Evolutionary conservation across 164 flowering plant species (phyloP).

Genomic region (Buxus sempervirens): DNA sequence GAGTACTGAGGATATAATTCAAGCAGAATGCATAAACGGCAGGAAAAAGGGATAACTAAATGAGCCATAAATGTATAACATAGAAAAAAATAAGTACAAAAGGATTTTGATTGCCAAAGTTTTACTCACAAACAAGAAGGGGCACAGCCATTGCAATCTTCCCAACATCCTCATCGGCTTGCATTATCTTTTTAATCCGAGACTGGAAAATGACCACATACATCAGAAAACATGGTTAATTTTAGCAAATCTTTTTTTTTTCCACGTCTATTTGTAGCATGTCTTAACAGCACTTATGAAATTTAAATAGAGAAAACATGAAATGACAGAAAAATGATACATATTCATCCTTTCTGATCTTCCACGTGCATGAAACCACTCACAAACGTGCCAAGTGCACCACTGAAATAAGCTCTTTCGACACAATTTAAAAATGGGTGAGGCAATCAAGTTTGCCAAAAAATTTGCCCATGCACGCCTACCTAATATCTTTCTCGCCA

Average conservation of each 20-base stretch:
- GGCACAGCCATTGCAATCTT: constrained; percentile 91
- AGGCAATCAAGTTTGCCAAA: background rate
- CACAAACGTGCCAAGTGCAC: too few species aligned
- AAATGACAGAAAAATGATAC: too few species aligned
- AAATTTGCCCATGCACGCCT: background rate
- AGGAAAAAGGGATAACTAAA: background rate
- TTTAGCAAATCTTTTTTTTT: constrained; percentile 3
- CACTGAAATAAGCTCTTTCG: too few species aligned
- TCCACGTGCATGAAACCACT: too few species aligned
- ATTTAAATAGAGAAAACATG: too few species aligned
- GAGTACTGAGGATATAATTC: background rate
- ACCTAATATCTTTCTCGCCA: background rate
- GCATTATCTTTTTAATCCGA: constrained; percentile 87
- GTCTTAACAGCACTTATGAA: too few species aligned
- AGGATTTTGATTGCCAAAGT: background rate
- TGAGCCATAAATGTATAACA: background rate
- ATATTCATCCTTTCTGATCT: too few species aligned
- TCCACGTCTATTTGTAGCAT: too few species aligned
- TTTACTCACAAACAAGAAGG: constrained; percentile 68
- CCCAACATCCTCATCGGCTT: constrained; percentile 89
- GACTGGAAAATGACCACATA: constrained; percentile 39
- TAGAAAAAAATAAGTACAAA: background rate
- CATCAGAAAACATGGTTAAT: constrained; percentile 1
- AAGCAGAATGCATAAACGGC: background rate
- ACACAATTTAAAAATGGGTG: too few species aligned